Conservation (phyloP, 2,329 filamentous ascomycete genomes). For the Calonectria leucothoes region DNA sequence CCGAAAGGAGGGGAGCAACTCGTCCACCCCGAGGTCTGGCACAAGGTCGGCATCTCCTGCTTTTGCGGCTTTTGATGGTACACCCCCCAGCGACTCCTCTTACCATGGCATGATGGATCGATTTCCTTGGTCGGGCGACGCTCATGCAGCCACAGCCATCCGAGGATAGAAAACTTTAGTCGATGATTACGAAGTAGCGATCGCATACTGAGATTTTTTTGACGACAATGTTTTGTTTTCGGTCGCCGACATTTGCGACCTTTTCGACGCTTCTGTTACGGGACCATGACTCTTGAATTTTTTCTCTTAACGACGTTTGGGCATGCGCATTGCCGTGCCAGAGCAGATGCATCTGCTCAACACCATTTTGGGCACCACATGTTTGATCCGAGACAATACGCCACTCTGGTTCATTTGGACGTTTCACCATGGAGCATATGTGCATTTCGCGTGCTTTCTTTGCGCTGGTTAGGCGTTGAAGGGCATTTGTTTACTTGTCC, state of each 20-base stretch:
- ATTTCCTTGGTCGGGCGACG: slow-evolving; percentile 60
- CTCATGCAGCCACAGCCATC: slow-evolving; percentile 63
- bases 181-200: slow-evolving; percentile 29
- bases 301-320: slow-evolving; percentile 10
- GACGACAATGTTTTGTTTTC: slow-evolving; percentile 7
- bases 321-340: background rate
- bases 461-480: slow-evolving; percentile 39
- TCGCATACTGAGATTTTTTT: slow-evolving; percentile 24
- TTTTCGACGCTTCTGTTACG: background rate
- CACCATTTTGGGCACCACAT: slow-evolving; percentile 28
- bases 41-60: slow-evolving; percentile 57
- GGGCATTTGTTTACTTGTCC: slow-evolving; percentile 34
- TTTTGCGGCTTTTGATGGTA: slow-evolving; percentile 60
- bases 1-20: slow-evolving; percentile 33
- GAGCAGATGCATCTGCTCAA: slow-evolving; percentile 3
- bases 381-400: slow-evolving; percentile 35
- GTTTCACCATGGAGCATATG: slow-evolving; percentile 25
- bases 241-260: background rate
- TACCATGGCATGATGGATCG: slow-evolving; percentile 53
- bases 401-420: slow-evolving; percentile 23
- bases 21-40: slow-evolving; percentile 47
- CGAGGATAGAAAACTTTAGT: slow-evolving; percentile 46
- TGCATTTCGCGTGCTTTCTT: slow-evolving; percentile 27
- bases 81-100: slow-evolving; percentile 54
- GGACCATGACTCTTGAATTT: slow-evolving; percentile 12